Conservation (phyloP, 2,329 filamentous ascomycete genomes). For the Colletotrichum camelliae region DNA sequence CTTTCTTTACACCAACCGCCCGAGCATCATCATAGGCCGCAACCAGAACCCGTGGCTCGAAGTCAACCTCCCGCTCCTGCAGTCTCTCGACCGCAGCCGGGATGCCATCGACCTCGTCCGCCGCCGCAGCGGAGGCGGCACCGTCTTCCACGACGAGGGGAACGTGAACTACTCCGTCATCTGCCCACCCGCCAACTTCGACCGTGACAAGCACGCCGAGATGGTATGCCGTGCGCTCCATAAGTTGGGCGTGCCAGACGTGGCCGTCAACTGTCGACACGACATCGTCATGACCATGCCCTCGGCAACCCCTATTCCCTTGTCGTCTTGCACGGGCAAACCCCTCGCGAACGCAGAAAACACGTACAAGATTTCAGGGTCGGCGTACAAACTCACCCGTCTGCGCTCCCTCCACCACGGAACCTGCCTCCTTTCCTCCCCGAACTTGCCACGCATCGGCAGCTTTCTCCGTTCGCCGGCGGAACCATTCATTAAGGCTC, state of each 20-base stretch:
- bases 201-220: slow-evolving; percentile 84
- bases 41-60: slow-evolving; percentile 99
- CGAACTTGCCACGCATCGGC: slow-evolving; percentile 73
- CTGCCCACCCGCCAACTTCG: slow-evolving; percentile 76
- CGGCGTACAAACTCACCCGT: slow-evolving; percentile 90
- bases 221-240: slow-evolving; percentile 90
- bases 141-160: slow-evolving; percentile 91
- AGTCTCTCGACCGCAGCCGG: slow-evolving; percentile 15
- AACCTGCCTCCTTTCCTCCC: slow-evolving; percentile 82
- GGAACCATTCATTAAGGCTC: slow-evolving; percentile 75
- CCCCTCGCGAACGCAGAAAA: slow-evolving; percentile 9
- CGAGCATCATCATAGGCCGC: slow-evolving; percentile 88
- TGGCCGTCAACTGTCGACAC: slow-evolving; percentile 86
- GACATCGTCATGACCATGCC: slow-evolving; percentile 80
- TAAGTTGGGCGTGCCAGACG: slow-evolving; percentile 59
- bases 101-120: slow-evolving; percentile 67
- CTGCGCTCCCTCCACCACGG: slow-evolving; percentile 88
- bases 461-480: slow-evolving; percentile 79
- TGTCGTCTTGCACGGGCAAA: neutral
- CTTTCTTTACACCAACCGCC: slow-evolving; percentile 86
- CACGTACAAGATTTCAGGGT: slow-evolving; percentile 85
- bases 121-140: slow-evolving; percentile 85
- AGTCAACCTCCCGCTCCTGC: slow-evolving; percentile 73
- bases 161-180: slow-evolving; percentile 97
- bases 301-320: neutral